Conservation (phyloP, 495 filamentous ascomycete genomes). For the Pseudotulostoma volvatum region DNA sequence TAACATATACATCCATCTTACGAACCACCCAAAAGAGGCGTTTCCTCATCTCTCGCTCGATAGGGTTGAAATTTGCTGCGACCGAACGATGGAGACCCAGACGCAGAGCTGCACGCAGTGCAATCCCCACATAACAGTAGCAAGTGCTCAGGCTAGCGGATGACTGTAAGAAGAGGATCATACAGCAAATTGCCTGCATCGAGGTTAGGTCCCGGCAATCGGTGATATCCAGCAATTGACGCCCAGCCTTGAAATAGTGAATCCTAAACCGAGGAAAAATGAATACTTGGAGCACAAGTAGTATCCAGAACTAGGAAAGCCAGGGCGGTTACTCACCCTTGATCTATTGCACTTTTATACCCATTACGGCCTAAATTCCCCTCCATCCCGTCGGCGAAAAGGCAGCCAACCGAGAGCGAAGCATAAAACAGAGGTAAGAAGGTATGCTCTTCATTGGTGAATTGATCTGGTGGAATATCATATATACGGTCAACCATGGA, state of each 20-base stretch:
- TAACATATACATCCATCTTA: conserved; percentile 89
- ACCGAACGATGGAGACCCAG: conserved; percentile 80
- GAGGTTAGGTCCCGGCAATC: conserved; percentile 77
- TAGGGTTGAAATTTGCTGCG: conserved; percentile 55
- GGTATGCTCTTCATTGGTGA: conserved; percentile 55
- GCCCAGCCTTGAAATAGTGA: conserved; percentile 69
- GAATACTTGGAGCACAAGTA: not conserved
- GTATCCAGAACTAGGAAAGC: not conserved
- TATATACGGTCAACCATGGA: conserved; percentile 65
- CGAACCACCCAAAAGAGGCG: conserved; percentile 82
- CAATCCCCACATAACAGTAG: conserved; percentile 85
- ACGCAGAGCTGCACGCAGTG: conserved; percentile 65
- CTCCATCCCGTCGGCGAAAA: conserved; percentile 47
- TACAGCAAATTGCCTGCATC: conserved; percentile 75
- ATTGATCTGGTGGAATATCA: conserved; percentile 49
- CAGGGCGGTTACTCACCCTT: conserved; percentile 44
- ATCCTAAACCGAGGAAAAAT: conserved; percentile 33
- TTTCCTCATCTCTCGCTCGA: conserved; percentile 71
- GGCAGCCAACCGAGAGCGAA: conserved; percentile 69
- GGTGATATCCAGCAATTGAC: conserved; percentile 73
- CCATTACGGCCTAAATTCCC: conserved; percentile 34
- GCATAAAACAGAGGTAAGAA: conserved; percentile 76
- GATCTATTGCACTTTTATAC: conserved; percentile 58
- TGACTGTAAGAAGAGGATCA: conserved; percentile 84
- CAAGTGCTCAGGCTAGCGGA: conserved; percentile 84